Percentiles rank a stretch among this genome's conserved stretches.
phyloP scores from a whole-genome alignment of 768 basidiomycete species.

The Thelephora aurantiotincta region DNA sequence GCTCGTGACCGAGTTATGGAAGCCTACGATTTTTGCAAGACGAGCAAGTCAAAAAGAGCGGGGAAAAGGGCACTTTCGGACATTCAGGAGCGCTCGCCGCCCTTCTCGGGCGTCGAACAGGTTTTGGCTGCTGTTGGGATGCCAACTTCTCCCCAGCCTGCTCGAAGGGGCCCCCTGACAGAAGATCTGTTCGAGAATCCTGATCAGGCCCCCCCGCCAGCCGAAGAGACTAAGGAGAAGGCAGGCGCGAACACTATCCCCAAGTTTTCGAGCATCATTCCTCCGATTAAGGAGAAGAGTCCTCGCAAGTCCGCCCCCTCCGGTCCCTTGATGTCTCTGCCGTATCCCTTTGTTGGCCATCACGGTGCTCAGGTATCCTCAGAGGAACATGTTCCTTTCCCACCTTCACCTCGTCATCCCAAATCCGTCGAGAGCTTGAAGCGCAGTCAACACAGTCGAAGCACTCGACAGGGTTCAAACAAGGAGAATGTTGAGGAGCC shows the following conservation, averaged over 20 bases:
- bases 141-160: slow-evolving; percentile 33
- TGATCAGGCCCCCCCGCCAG: slow-evolving; percentile 20
- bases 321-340: slow-evolving; percentile 34
- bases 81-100: slow-evolving; percentile 11
- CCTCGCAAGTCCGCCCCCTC: slow-evolving; percentile 20
- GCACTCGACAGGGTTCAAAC: slow-evolving; percentile 5
- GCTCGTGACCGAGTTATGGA: slow-evolving; percentile 62
- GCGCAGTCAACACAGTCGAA: neutral
- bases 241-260: slow-evolving; percentile 11
- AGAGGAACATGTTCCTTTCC: slow-evolving; percentile 60
- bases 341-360: slow-evolving; percentile 54
- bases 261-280: slow-evolving; percentile 26
- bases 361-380: slow-evolving; percentile 48
- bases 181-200: slow-evolving; percentile 46
- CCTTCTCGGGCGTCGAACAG: slow-evolving; percentile 37
- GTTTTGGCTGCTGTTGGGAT: slow-evolving; percentile 45
- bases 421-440: slow-evolving; percentile 14
- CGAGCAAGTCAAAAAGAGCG: slow-evolving; percentile 20
- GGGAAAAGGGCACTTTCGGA: slow-evolving; percentile 20
- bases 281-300: slow-evolving; percentile 10
- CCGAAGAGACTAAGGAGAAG: slow-evolving; percentile 9
- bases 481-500: slow-evolving; percentile 15
- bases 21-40: slow-evolving; percentile 70
- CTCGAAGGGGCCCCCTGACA: slow-evolving; percentile 42
- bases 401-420: slow-evolving; percentile 39